A percentile compares a stretch with the other conserved stretches of the same genome.
Conservation (phyloP, 352 stramenopile genomes). For the Phytophthora sojae region DNA sequence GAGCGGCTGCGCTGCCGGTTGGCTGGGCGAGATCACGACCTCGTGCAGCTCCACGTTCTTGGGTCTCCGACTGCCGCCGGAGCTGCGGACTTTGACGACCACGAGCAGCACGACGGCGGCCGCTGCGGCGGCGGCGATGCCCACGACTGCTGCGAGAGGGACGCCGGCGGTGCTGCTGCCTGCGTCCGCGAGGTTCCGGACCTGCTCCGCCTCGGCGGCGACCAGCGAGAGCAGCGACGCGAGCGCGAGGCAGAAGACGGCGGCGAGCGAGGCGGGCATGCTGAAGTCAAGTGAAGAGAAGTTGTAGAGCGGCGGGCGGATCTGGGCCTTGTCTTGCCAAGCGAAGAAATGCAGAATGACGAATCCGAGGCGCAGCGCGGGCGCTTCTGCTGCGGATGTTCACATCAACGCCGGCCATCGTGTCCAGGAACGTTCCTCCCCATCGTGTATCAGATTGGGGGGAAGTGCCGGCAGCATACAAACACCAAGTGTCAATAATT, state of each 20-base stretch:
- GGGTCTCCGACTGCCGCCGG: slow-evolving; percentile 8
- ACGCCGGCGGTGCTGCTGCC: not conserved
- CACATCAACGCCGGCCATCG: slow-evolving; percentile 22
- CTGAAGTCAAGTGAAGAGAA: slow-evolving; percentile 10
- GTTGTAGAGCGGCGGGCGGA: slow-evolving; percentile 6
- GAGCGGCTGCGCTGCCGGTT: slow-evolving; percentile 31
- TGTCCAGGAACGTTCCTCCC: slow-evolving; percentile 32
- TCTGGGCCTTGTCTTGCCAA: slow-evolving; percentile 12
- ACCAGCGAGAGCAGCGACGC: slow-evolving; percentile 15
- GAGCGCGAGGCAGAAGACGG: slow-evolving; percentile 18
- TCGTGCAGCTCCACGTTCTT: slow-evolving; percentile 43
- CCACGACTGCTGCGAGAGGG: slow-evolving; percentile 19
- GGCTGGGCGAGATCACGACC: slow-evolving; percentile 55
- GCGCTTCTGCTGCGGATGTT: slow-evolving; percentile 18
- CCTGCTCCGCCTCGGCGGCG: slow-evolving; percentile 7
- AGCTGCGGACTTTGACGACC: slow-evolving; percentile 25
- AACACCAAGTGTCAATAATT: slow-evolving; percentile 20
- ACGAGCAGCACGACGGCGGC: slow-evolving; percentile 33
- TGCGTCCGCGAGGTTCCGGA: slow-evolving; percentile 20
- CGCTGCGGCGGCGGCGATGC: slow-evolving; percentile 30
- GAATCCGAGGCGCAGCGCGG: not conserved
- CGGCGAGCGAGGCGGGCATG: slow-evolving; percentile 26
- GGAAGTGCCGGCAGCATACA: not conserved
- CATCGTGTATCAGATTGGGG: slow-evolving; percentile 31
- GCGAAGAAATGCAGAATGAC: slow-evolving; percentile 43